These are phyloP conservation scores for Cladophialophora carrionii DNA, from an alignment of 2,329 filamentous ascomycete species.

Conservation along the genomic window DNA sequence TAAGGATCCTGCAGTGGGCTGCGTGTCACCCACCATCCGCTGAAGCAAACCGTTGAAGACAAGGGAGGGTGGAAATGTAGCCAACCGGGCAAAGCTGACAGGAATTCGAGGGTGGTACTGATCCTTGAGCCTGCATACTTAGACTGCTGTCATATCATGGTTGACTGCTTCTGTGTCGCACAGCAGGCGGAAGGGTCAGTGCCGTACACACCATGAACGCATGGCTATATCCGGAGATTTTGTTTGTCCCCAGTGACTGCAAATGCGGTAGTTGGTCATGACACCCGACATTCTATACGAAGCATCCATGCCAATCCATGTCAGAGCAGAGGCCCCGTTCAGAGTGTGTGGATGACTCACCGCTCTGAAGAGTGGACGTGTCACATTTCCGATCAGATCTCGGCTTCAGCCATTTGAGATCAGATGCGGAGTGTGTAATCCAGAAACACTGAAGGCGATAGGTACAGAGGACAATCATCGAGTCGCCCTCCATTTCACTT, in stretches of 20 bases:
- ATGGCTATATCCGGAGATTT: slow-evolving; percentile 6
- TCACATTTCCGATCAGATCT: slow-evolving; percentile 8
- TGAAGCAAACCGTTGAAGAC: slow-evolving; percentile 17
- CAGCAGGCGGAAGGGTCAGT: slow-evolving; percentile 11
- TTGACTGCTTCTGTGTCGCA: slow-evolving; percentile 2
- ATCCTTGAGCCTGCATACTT: slow-evolving; percentile 11
- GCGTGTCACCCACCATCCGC: slow-evolving; percentile 10
- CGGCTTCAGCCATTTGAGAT: slow-evolving; percentile 6
- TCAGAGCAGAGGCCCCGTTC: not conserved
- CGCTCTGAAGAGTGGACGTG: not conserved
- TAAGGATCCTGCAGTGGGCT: not conserved
- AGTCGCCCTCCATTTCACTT: not conserved
- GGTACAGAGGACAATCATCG: too few species aligned
- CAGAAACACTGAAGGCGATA: not conserved
- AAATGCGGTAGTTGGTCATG: slow-evolving; percentile 2
- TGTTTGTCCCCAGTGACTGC: not conserved
- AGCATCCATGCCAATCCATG: not conserved
- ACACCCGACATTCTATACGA: not conserved
- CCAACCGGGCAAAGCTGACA: slow-evolving; percentile 14
- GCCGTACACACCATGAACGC: slow-evolving; percentile 1
- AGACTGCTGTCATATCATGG: slow-evolving; percentile 13
- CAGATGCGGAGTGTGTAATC: not conserved
- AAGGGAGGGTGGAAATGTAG: not conserved
- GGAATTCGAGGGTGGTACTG: slow-evolving; percentile 6
- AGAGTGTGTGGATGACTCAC: not conserved